These are phyloP conservation scores for Starmerella tilneyi DNA, from an alignment of 805 yeast species.

Conservation along the genomic window DNA sequence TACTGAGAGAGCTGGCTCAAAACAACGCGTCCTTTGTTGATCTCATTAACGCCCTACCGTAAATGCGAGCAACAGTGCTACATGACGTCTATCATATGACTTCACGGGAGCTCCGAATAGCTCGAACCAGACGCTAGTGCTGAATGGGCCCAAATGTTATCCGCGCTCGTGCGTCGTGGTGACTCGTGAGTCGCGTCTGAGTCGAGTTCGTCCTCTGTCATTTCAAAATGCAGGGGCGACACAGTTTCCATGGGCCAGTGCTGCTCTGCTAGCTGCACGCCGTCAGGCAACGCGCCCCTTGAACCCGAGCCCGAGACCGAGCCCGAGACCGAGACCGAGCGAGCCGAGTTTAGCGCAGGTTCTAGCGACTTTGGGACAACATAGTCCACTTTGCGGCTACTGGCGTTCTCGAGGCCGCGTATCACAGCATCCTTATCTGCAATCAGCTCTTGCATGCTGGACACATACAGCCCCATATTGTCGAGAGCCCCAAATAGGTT, in stretches of 20 bases:
- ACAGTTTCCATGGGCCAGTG: background rate
- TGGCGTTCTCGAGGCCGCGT: slow-evolving; percentile 11
- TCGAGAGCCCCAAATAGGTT: slow-evolving; percentile 5
- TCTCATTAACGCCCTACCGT: background rate
- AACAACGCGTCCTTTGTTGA: background rate
- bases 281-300: too few relatives aligned
- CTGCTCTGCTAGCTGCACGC: background rate
- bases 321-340: background rate
- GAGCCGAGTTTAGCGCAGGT: background rate
- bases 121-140: background rate
- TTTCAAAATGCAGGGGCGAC: background rate
- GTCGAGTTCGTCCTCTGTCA: background rate
- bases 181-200: slow-evolving; percentile 10
- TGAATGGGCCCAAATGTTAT: background rate
- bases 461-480: background rate
- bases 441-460: background rate
- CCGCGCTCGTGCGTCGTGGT: background rate
- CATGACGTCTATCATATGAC: too few relatives aligned
- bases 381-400: slow-evolving; percentile 11
- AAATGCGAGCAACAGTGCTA: too few relatives aligned
- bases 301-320: background rate
- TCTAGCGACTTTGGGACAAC: slow-evolving; percentile 10
- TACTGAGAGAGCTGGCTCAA: background rate
- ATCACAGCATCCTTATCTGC: slow-evolving; percentile 9
- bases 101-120: too few relatives aligned